Base-by-base conservation (phyloP, 352 stramenopile species). In the Globisporangium cederbergense region DNA sequence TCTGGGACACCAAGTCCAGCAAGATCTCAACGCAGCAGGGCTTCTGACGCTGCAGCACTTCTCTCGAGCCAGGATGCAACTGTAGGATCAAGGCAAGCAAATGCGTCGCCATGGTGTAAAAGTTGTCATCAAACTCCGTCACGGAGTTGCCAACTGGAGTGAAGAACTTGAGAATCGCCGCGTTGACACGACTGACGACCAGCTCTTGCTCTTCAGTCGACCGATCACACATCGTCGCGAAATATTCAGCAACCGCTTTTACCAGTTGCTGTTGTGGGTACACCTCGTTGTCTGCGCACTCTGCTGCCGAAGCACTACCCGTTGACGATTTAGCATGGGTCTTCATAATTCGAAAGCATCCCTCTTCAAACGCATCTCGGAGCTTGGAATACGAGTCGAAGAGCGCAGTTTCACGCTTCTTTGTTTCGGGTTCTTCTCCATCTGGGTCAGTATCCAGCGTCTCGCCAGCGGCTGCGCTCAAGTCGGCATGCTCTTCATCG, bases 21-120 rank as follows among this genome's bases (percentile, higher is more conserved):
- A 90, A 71, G 18, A 73, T 77, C 9, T 79, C 70, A 3, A 92
- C 64, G 58, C 77, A 90, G 10, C 67, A 80, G 32, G 78, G 71
- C 10, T 63, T 66, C 40, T 89, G 73, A 49, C 66, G 64, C 60
- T 79, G 65, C 60, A 83, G 71, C 8, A 77, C 68, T 7, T 60
- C 42, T 47, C 79, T 72, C 5, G 78, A 76, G 6, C 72, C 67
- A 8, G 67, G 53, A 58, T 93, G 82, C 11, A 89, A 57, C 34
- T 86, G 84, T 49, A 95, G 67, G 10, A 95, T 62, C 18, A 93
- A 73, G 3, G 86, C 86, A 30, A 95, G 64, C 50, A 95, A 51
- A 67, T 95, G 86, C 30, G 76, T 66, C 16, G 86, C 38, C 66
- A 87, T 81, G 11, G 77, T 79, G 30, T 89, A 74, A 49, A 75